Conservation (phyloP, 148 eudicot species). For the Vaccinium macrocarpon region DNA sequence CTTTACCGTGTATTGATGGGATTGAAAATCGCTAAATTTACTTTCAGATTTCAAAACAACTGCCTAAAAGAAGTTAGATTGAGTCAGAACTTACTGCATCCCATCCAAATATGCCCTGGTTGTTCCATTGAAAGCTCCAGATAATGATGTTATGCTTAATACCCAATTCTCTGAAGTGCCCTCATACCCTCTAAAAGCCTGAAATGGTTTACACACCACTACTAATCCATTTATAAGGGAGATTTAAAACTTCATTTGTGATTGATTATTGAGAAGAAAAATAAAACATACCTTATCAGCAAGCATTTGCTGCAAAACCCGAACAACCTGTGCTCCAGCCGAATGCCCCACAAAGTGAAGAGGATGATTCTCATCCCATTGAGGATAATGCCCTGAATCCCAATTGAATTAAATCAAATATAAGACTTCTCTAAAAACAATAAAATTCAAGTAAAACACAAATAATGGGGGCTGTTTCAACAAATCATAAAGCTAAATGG, state of each 20-base stretch:
- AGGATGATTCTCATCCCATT: slow-evolving; percentile 96
- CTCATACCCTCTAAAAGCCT: slow-evolving; percentile 81
- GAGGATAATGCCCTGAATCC: slow-evolving; percentile 64
- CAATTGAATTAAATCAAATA: background rate
- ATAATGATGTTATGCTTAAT: slow-evolving; percentile 77
- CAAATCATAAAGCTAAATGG: background rate
- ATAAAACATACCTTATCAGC: slow-evolving; percentile 67
- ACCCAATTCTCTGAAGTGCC: slow-evolving; percentile 78
- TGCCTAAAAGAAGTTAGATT: background rate
- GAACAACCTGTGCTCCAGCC: slow-evolving; percentile 86
- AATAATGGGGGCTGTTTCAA: background rate
- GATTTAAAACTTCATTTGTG: background rate
- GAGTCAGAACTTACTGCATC: slow-evolving; percentile 67
- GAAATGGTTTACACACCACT: slow-evolving; percentile 15
- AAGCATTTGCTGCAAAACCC: slow-evolving; percentile 95
- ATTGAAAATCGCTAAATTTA: background rate
- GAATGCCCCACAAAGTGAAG: slow-evolving; percentile 98
- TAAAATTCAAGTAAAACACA: background rate
- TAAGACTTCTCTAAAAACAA: background rate
- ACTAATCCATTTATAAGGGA: background rate
- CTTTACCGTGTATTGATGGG: background rate
- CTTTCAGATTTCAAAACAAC: background rate
- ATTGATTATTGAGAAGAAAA: background rate
- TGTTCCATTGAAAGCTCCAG: slow-evolving; percentile 95
- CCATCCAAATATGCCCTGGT: slow-evolving; percentile 92